Evolutionary conservation across 1,284 basidiomycete genomes (phyloP).

Genomic region (Tilletia setariae): DNA sequence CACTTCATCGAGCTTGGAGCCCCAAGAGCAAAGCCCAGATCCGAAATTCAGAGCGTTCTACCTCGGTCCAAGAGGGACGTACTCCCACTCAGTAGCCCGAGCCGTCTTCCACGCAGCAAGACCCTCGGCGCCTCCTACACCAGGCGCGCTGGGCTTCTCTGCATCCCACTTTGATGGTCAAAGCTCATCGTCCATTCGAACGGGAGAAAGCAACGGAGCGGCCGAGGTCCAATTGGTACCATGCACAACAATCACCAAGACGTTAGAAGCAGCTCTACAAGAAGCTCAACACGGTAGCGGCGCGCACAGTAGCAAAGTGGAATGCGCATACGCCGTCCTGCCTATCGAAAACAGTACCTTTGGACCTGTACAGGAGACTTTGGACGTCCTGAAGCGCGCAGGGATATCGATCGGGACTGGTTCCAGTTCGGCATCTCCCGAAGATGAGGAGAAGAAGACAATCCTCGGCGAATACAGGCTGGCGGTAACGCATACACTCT

Average conservation of each 20-base stretch:
- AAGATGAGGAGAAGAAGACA: not conserved
- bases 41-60: not conserved
- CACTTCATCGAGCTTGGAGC: not conserved
- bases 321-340: slow-evolving; percentile 8
- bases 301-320: not conserved
- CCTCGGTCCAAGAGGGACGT: slow-evolving; percentile 12
- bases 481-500: slow-evolving; percentile 1
- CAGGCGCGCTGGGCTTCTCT: not conserved
- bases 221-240: not conserved
- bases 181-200: not conserved
- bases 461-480: not conserved
- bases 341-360: slow-evolving; percentile 15
- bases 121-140: not conserved
- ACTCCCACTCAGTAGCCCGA: slow-evolving; percentile 12
- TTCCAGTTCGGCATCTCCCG: not conserved
- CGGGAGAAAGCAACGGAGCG: too few relatives aligned
- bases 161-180: not conserved
- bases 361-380: not conserved
- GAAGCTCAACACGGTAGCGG: not conserved
- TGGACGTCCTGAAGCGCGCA: not conserved
- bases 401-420: not conserved
- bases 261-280: not conserved
- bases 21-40: too few relatives aligned
- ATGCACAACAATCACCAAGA: not conserved
- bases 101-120: not conserved